Conservation (phyloP, 352 stramenopile species). For the Thraustotheca clavata region DNA sequence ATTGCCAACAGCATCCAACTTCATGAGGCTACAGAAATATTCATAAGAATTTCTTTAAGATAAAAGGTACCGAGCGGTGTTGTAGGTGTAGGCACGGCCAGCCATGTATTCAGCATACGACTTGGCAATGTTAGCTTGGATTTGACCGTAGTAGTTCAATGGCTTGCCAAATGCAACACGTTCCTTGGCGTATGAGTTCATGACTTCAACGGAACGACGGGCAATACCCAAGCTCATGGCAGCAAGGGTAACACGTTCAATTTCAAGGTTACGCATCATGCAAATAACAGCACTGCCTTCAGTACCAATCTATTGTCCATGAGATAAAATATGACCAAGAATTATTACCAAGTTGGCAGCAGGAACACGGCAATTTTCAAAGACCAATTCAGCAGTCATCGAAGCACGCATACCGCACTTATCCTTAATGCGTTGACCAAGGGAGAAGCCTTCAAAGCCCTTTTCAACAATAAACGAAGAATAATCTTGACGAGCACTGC, state of each 20-base stretch:
- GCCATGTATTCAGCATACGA: slow-evolving; percentile 99
- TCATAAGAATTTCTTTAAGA: neutral
- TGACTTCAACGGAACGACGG: slow-evolving; percentile 94
- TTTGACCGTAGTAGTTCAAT: slow-evolving; percentile 88
- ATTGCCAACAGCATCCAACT: slow-evolving; percentile 93
- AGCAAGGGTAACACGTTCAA: slow-evolving; percentile 95
- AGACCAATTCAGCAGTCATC: slow-evolving; percentile 97
- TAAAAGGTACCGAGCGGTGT: slow-evolving; percentile 68
- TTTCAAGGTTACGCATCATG: slow-evolving; percentile 98
- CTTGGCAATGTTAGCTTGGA: slow-evolving; percentile 96
- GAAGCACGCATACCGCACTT: slow-evolving; percentile 97
- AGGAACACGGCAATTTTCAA: slow-evolving; percentile 94
- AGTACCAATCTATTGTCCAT: slow-evolving; percentile 25
- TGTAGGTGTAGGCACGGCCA: slow-evolving; percentile 95
- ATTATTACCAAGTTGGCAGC: slow-evolving; percentile 92
- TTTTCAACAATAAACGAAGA: slow-evolving; percentile 98
- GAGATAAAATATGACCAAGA: slow-evolving; percentile 31
- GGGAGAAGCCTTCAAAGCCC: slow-evolving; percentile 91
- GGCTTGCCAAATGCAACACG: slow-evolving; percentile 91
- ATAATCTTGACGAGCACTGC: slow-evolving; percentile 85
- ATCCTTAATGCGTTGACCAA: slow-evolving; percentile 96
- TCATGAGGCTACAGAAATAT: slow-evolving; percentile 61
- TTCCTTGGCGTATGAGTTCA: slow-evolving; percentile 90
- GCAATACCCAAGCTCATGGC: slow-evolving; percentile 97
- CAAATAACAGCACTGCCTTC: slow-evolving; percentile 70